Conservation (phyloP, 495 filamentous ascomycete genomes). For the Eremomyces bilateralis region DNA sequence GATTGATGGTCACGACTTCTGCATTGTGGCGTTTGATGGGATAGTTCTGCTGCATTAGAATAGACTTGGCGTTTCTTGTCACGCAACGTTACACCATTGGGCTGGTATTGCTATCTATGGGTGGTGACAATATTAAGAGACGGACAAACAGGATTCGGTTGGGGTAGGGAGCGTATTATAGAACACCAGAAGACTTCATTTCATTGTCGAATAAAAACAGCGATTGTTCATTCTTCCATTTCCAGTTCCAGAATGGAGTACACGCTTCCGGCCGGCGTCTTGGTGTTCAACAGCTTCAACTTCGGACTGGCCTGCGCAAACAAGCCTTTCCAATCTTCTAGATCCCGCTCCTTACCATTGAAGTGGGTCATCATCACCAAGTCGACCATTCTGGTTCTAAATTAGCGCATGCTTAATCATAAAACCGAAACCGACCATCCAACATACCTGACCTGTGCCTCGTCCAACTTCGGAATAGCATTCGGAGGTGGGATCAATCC, state of each 20-base stretch:
- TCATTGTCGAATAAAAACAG: too few species aligned
- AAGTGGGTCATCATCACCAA: constrained; percentile 1
- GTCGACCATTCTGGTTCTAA: constrained; percentile 1
- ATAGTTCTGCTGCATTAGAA: too few species aligned
- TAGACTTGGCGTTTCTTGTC: too few species aligned
- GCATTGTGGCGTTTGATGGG: background rate
- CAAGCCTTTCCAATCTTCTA: background rate
- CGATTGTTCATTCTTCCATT: too few species aligned
- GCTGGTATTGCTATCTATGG: too few species aligned
- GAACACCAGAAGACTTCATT: too few species aligned
- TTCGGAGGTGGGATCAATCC: background rate
- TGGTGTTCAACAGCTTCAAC: background rate
- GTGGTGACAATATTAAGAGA: too few species aligned
- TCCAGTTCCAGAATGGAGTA: background rate
- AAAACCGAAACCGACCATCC: too few species aligned
- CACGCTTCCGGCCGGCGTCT: background rate
- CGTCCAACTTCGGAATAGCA: background rate
- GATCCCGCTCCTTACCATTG: background rate
- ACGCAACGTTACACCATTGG: too few species aligned
- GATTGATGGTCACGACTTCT: background rate
- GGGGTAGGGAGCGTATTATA: too few species aligned
- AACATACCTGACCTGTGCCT: background rate
- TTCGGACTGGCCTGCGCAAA: background rate
- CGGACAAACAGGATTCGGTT: too few species aligned
- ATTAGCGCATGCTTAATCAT: background rate